A percentile compares a stretch with the other conserved stretches of the same genome.
phyloP scores from a whole-genome alignment of 345 rosid species.

The Angophora floribunda region DNA sequence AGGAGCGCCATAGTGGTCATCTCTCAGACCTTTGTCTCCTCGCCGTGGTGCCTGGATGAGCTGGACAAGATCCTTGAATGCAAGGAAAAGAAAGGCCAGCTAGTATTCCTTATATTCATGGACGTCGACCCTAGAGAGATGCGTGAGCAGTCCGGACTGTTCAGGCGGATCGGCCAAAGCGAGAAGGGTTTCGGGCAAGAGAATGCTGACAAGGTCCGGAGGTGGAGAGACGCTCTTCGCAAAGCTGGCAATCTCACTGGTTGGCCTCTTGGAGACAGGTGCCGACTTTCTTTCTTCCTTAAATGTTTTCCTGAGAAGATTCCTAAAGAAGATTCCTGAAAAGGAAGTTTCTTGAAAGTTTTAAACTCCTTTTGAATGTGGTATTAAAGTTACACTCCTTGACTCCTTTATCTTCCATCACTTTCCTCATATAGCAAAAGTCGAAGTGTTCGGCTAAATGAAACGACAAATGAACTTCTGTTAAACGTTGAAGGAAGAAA shows the following conservation, averaged over 20 bases:
- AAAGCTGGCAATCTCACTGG: background rate
- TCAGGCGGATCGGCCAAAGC: background rate
- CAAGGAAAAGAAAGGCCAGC: background rate
- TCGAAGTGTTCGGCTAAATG: background rate
- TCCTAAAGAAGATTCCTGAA: too few species aligned
- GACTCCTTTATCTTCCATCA: background rate
- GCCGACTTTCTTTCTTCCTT: background rate
- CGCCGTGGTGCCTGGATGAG: background rate
- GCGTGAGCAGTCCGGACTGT: background rate
- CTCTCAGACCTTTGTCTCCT: background rate
- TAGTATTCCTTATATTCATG: background rate
- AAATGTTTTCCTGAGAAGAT: background rate
- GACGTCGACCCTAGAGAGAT: background rate
- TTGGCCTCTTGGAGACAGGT: background rate
- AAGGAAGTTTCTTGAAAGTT: too few species aligned
- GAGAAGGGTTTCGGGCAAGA: background rate
- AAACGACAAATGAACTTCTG: background rate
- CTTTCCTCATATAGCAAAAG: background rate
- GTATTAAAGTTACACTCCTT: background rate
- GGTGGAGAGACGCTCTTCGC: background rate
- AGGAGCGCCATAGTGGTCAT: background rate
- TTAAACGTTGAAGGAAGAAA: background rate
- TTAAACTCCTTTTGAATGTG: too few species aligned
- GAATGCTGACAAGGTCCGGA: background rate
- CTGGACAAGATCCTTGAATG: background rate